Evolutionary conservation across 257 asterid genomes (phyloP), one percentile per base, ranked within the genome.

Genomic region (Phtheirospermum japonicum): DNA sequence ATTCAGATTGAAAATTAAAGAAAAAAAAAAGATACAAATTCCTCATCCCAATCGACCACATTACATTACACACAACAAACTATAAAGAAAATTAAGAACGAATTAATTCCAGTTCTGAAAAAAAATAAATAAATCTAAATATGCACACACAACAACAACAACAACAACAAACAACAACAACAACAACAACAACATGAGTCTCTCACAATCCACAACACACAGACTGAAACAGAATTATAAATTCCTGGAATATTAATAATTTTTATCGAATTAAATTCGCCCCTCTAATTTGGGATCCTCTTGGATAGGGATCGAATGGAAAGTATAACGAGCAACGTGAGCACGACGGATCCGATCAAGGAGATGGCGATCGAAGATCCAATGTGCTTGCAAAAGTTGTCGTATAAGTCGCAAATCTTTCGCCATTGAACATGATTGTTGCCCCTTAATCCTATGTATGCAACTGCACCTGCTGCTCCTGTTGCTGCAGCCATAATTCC

Each of bases 381-480:
- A 4, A 85, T 4, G 65, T 84, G 91, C 69, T 49, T 81, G 85
- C 98, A 91, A 73, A 76, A 84, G 17, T 34, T 63, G 9, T 65
- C 83, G 19, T 73, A 88, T n/a, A 63, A 4, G 36, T 71, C 2
- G 72, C 98, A 91, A 20, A 84, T 62, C 61, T 82, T 77, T n/a
- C 1, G 6, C 98, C 98, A 90, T 0, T 68, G 61, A 6, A 64
- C 77, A 12, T 90, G 75, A 0, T 80, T 59, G 53, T 88, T 81
- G 14, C 98, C 98, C 77, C 80, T 87, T 59, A 77, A 55, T 10
- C 94, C 98, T 4, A 88, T 30, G 75, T 90, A 88, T 10, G 61
- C 86, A n/a, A 90, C 94, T 33, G 76, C 93, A n/a, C 82, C 95
- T 49, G 88, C 95, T 12, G 95, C 55, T 58, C 98, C 96, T 0